Base-by-base conservation (phyloP, 805 yeast genomes). In the Kregervanrija fluxuum region DNA sequence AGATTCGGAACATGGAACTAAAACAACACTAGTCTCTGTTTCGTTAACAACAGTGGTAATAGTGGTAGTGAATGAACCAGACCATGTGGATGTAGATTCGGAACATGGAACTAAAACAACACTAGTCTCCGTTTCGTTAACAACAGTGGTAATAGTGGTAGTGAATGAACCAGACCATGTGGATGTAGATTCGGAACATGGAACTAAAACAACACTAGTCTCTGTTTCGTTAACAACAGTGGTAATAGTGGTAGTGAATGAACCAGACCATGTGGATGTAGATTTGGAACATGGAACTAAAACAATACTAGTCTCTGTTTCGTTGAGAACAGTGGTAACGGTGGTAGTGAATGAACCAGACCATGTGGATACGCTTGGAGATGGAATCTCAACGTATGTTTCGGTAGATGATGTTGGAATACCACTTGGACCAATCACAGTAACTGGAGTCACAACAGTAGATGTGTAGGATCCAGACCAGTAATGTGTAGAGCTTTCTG, bases 401-500 rank as follows among this genome's bases (percentile, higher is more conserved):
- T 31, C 32, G 2, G 41, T 38, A 1, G 41, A 31, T 13, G 11
- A n/a, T 1, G 14, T n/a, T 33, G 45, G 17, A n/a, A 43, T 30
- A n/a, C 28, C 22, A 30, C 35, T 11, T 1, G 45, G 28, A 8
- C 36, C 30, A 9, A 43, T 33, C 3, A 40, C 37, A 12, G 37
- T 35, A 5, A 36, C 16, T 3, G 36, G 30, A 14, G 37, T 13
- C 5, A 15, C 17, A 4, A 33, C 31, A 8, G 46, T 17, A 2
- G 43, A 22, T 8, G 44, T 43, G 15, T 32, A 39, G 4, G 40
- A 17, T 2, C 39, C 43, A 5, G 43, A 12, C 46, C 46, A 43
- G 16, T 32, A 38, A 11, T 38, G 41, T 2, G 41, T 38, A 3
- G 41, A 9, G 11, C 35, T 11, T 28, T 37, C 34, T 14, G 47